phyloP scores from a whole-genome alignment of 495 filamentous ascomycete species.

The Platismatia glauca region DNA sequence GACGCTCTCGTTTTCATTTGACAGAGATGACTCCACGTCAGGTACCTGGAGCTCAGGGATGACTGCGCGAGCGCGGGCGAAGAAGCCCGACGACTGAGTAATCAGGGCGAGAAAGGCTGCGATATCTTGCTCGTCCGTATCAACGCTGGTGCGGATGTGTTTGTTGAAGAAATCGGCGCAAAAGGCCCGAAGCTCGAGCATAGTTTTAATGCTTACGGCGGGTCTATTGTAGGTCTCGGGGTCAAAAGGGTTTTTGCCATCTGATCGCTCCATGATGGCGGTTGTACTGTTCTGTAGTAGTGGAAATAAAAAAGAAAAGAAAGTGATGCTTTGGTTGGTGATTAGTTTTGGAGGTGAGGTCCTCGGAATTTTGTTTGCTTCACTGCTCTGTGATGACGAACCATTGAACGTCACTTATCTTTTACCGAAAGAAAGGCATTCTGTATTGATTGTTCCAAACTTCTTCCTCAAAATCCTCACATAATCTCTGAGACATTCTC shows the following conservation, averaged over 20 bases:
- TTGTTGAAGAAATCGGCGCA: not conserved
- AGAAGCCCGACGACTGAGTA: not conserved
- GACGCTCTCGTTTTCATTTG: not conserved
- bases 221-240: not conserved
- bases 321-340: not conserved
- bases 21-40: not conserved
- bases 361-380: conserved; percentile 1
- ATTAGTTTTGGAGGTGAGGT: not conserved
- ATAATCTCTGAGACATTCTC: not conserved
- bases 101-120: not conserved
- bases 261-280: not conserved
- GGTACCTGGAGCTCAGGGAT: conserved; percentile 13
- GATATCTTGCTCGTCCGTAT: not conserved
- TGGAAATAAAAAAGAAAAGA: not conserved
- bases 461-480: not conserved
- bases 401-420: not conserved
- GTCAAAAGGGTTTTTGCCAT: not conserved
- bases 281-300: not conserved
- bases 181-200: conserved; percentile 1
- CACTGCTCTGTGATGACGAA: not conserved
- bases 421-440: not conserved
- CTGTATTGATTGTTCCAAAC: too few relatives aligned
- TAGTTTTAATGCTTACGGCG: not conserved
- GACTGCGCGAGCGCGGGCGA: conserved; percentile 8
- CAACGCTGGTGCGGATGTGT: conserved; percentile 2